phyloP scores from a whole-genome alignment of 257 asterid genomes.

The Marsdenia floribunda region DNA sequence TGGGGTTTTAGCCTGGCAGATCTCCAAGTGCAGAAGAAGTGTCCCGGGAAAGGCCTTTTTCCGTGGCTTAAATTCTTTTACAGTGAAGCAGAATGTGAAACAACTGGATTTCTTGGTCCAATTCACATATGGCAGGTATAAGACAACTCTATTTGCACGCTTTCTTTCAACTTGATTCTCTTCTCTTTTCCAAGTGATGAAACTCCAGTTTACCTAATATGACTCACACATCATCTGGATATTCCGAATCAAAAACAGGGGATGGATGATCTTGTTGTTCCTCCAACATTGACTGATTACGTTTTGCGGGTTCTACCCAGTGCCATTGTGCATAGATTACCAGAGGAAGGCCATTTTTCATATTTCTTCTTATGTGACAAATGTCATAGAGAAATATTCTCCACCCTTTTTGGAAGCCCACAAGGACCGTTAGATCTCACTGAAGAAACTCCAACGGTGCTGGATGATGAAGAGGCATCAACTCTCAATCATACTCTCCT shows the following conservation, averaged over 20 bases:
- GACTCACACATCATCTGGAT: not conserved
- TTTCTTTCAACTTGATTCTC: not conserved
- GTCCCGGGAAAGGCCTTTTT: slow-evolving; percentile 48
- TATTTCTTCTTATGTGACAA: slow-evolving; percentile 61
- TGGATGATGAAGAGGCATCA: slow-evolving; percentile 25
- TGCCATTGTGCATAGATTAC: slow-evolving; percentile 60
- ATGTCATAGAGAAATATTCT: slow-evolving; percentile 66
- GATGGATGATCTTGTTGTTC: slow-evolving; percentile 66
- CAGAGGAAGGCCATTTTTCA: slow-evolving; percentile 82
- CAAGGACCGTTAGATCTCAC: slow-evolving; percentile 48
- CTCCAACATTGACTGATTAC: slow-evolving; percentile 62
- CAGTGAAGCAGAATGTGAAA: slow-evolving; percentile 53
- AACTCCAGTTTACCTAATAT: not conserved
- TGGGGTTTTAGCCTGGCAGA: slow-evolving; percentile 81
- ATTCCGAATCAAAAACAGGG: slow-evolving; percentile 45
- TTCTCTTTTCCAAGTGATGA: not conserved
- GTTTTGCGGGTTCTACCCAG: slow-evolving; percentile 56
- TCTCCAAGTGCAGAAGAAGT: slow-evolving; percentile 61
- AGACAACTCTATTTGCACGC: not conserved
- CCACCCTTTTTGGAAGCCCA: slow-evolving; percentile 69
- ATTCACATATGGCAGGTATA: slow-evolving; percentile 92
- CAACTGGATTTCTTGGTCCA: slow-evolving; percentile 87
- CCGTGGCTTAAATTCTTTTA: slow-evolving; percentile 66
- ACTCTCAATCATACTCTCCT: slow-evolving; percentile 20
- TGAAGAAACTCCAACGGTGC: slow-evolving; percentile 34